Evolutionary conservation across 202 grass and related monocot genomes (phyloP).

Genomic region (Schoenoplectus tabernaemontani): DNA sequence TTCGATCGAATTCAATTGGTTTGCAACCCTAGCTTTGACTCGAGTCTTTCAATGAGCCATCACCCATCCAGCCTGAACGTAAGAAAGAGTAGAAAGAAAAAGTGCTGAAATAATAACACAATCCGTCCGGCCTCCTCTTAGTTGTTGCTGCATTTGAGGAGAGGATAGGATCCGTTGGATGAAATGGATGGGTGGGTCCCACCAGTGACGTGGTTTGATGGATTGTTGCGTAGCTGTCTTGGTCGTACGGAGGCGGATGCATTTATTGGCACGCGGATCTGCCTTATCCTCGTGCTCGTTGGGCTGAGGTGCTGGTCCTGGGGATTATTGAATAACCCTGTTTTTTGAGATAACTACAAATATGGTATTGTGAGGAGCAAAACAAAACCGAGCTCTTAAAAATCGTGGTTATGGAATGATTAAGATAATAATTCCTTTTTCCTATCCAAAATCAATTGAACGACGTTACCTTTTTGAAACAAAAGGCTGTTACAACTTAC

Average conservation of each 20-base stretch:
- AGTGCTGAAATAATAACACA: background rate
- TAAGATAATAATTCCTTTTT: background rate
- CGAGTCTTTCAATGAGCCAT: no score
- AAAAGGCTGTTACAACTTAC: no score
- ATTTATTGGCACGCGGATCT: constrained; percentile 19
- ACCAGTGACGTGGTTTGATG: constrained; percentile 1
- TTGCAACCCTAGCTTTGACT: no score
- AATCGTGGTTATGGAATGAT: no score
- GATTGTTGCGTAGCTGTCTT: constrained; percentile 23
- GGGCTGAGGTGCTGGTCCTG: background rate
- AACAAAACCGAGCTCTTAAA: no score
- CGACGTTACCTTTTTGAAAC: background rate
- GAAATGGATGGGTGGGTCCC: background rate
- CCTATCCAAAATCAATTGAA: background rate
- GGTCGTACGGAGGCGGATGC: constrained; percentile 22
- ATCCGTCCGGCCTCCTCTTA: background rate
- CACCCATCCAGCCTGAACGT: background rate
- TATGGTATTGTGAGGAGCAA: background rate
- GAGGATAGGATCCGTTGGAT: constrained; percentile 6
- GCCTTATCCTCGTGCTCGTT: background rate
- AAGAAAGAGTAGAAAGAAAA: background rate
- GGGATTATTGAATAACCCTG: background rate
- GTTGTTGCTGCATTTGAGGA: background rate
- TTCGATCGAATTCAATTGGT: no score
- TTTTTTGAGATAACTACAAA: background rate